Base-by-base conservation (phyloP, 495 filamentous ascomycete species). In the Zalerion maritima region DNA sequence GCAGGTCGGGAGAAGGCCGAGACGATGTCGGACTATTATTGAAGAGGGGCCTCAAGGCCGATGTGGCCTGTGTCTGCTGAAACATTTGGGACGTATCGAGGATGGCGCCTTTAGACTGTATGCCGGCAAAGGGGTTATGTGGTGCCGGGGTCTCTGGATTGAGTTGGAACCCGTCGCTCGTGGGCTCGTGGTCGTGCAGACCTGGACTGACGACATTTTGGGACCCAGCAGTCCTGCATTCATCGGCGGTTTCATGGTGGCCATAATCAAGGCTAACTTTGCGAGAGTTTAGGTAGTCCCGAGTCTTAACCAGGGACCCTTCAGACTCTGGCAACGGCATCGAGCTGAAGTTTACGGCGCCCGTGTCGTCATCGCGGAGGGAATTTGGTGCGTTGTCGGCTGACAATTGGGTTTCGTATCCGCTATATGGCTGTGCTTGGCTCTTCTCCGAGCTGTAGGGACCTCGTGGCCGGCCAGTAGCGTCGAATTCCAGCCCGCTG, bases 11-110 rank as follows among this genome's bases (percentile, higher is more conserved):
- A 1, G 61, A 66, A 0, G 61, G 61, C 2, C 61, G 54, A 2
- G 61, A 66, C 3, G 60, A 64, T 10, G 61, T 64, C 9, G 61
- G 61, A 33, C 61, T 66, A 17, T 38, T 42, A 15, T 44, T 37
- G n/a, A n/a, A n/a, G n/a, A n/a, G n/a, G n/a, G n/a, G n/a, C 26
- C 55, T 59, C 8, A 54, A 26, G 7, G 48, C 50, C 6, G 60
- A 62, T 14, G 58, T 57, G 18, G 48, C 54, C 31, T 60, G 61
- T 0, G 61, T 65, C 16, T 50, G 47, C 4, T 37, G 42, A 29
- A 66, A 66, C 11, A 66, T 35, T 36, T 64, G 60, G 9, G 59
- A 62, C 10, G 51, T 40, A 1, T 47, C 39, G 13, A 66, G 47
- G 7, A 64, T 53, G 43, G 4, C 45, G 46, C 5, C 25, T 41